Percentiles rank a stretch among this genome's conserved stretches.
Evolutionary conservation across 225 moss, liverwort and hornwort genomes (phyloP).

Genomic region (Antitrichia curtipendula): DNA sequence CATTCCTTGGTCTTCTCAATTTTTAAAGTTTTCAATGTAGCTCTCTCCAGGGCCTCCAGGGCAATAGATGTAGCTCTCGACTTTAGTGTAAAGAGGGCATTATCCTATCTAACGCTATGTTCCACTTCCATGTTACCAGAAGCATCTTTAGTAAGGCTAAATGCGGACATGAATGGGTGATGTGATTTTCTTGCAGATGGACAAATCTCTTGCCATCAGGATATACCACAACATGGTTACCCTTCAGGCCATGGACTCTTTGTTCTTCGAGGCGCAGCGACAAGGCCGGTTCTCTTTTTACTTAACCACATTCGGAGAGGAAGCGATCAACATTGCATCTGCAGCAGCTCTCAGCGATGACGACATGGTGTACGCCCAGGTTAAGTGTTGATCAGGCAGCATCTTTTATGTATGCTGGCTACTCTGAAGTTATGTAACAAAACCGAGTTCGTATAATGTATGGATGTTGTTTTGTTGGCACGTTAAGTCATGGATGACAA

Average conservation of each 20-base stretch:
- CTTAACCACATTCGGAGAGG: conserved; percentile 82
- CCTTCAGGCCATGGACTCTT: conserved; percentile 71
- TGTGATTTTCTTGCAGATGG: conserved; percentile 38
- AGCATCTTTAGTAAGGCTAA: neutral
- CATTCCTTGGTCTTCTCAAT: neutral
- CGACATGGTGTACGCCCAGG: conserved; percentile 85
- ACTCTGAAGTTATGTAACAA: neutral
- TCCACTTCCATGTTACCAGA: neutral
- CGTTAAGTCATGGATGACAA: neutral
- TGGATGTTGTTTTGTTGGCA: neutral
- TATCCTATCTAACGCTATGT: neutral
- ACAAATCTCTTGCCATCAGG: conserved; percentile 42
- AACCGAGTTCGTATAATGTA: neutral
- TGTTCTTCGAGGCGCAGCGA: conserved; percentile 93
- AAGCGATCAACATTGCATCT: conserved; percentile 87
- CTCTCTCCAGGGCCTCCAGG: neutral
- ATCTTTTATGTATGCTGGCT: neutral
- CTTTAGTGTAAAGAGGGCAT: neutral
- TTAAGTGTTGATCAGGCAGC: neutral
- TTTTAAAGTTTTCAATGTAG: neutral
- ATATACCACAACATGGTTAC: conserved; percentile 77
- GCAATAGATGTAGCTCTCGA: too few relatives aligned
- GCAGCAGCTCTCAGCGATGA: conserved; percentile 68
- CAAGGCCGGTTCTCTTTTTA: conserved; percentile 96
- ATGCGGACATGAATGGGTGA: neutral